These are phyloP conservation scores for Sclerotinia subarctica DNA, from an alignment of 2,329 filamentous ascomycete species.

Conservation along the genomic window DNA sequence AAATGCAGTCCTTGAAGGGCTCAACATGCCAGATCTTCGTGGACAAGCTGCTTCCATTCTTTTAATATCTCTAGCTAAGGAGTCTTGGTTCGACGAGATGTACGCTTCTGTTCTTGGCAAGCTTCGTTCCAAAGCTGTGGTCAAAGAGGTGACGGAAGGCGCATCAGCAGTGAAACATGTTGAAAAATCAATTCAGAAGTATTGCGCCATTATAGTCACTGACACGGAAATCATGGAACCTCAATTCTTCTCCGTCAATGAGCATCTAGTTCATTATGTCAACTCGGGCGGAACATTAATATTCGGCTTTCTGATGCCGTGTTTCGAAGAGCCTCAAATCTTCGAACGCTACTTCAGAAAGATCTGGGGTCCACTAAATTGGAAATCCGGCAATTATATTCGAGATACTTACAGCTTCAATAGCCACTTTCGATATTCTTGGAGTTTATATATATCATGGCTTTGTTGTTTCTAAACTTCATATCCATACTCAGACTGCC, in stretches of 20 bases:
- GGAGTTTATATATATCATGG: too few relatives aligned
- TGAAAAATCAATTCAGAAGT: neutral
- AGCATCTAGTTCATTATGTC: neutral
- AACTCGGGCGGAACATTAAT: neutral
- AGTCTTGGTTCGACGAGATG: neutral
- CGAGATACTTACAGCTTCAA: neutral
- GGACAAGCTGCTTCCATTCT: neutral
- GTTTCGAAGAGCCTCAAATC: neutral
- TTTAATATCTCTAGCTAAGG: neutral
- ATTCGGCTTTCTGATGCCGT: neutral
- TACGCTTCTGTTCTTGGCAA: neutral
- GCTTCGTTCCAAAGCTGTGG: neutral
- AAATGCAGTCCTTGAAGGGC: neutral
- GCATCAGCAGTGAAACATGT: neutral
- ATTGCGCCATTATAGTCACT: neutral
- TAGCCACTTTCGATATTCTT: too few relatives aligned
- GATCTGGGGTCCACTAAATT: neutral
- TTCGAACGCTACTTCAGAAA: neutral
- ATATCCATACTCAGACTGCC: too few relatives aligned
- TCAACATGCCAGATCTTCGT: neutral
- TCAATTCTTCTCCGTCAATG: neutral
- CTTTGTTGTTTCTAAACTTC: too few relatives aligned
- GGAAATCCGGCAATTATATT: neutral
- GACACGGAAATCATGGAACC: neutral
- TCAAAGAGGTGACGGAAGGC: neutral